phyloP scores from a whole-genome alignment of 1,139 yeast genomes.

The Nakaseomyces kungkrabaensis region DNA sequence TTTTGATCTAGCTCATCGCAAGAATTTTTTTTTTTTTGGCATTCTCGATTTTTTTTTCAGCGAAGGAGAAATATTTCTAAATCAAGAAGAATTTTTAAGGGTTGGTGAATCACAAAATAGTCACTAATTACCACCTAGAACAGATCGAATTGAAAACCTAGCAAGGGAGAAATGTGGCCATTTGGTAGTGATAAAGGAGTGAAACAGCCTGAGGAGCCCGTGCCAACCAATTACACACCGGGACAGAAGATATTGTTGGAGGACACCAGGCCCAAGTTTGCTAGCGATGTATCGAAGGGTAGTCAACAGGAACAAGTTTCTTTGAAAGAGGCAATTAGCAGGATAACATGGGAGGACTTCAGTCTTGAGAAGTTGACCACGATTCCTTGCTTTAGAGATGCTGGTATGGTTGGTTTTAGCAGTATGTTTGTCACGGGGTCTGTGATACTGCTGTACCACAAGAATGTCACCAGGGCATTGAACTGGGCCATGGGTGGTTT shows the following conservation, averaged over 20 bases:
- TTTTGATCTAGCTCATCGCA: neutral
- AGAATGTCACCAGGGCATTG: conserved; percentile 48
- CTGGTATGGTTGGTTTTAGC: conserved; percentile 77
- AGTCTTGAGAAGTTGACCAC: conserved; percentile 41
- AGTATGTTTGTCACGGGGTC: conserved; percentile 74
- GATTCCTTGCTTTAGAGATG: conserved; percentile 86
- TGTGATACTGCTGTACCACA: conserved; percentile 60
- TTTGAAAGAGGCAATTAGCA: conserved; percentile 28
- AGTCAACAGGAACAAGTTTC: conserved; percentile 22
- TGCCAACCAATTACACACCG: conserved; percentile 17
- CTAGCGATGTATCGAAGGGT: conserved; percentile 22
- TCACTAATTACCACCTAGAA: too few relatives aligned
- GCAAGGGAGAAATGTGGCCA: neutral
- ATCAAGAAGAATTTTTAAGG: too few relatives aligned
- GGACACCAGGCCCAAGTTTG: conserved; percentile 33
- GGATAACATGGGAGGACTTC: conserved; percentile 41
- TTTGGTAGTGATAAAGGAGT: neutral
- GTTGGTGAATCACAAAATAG: too few relatives aligned
- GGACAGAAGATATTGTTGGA: conserved; percentile 31
- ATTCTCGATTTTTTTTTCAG: too few relatives aligned
- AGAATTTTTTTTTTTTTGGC: neutral
- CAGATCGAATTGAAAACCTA: too few relatives aligned
- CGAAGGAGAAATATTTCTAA: too few relatives aligned
- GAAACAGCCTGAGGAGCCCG: neutral
- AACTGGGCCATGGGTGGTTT: conserved; percentile 85